Conservation (phyloP, 306 rosid species). For the Arachis stenosperma region DNA sequence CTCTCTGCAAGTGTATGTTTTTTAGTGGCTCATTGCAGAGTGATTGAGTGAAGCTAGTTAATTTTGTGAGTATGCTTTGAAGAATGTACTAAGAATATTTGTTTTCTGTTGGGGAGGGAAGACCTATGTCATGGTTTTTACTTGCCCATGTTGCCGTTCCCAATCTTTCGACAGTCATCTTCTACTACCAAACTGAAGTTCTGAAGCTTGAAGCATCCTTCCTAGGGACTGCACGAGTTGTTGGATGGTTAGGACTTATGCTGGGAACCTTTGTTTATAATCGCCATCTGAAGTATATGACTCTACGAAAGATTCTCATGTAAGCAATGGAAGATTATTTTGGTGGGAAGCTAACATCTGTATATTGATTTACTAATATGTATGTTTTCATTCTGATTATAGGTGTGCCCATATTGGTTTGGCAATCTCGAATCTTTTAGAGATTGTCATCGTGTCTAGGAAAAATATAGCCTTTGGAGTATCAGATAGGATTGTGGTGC, state of each 20-base stretch:
- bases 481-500: conserved; percentile 70
- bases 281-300: conserved; percentile 69
- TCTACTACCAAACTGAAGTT: conserved; percentile 77
- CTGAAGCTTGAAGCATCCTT: conserved; percentile 80
- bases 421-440: conserved; percentile 61
- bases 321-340: conserved; percentile 42
- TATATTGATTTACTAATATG: conserved; percentile 32
- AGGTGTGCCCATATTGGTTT: conserved; percentile 75
- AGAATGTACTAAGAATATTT: conserved; percentile 36
- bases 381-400: conserved; percentile 40
- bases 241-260: conserved; percentile 88
- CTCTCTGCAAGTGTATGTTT: not conserved
- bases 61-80: conserved; percentile 20
- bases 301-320: conserved; percentile 72
- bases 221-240: conserved; percentile 72
- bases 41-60: conserved; percentile 26
- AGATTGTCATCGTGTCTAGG: conserved; percentile 64
- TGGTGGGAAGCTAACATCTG: conserved; percentile 1
- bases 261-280: conserved; percentile 73
- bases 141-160: conserved; percentile 72
- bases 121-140: conserved; percentile 94
- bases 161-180: conserved; percentile 72
- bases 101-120: conserved; percentile 47
- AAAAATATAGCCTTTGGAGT: conserved; percentile 59
- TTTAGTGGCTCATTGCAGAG: not conserved